Conservation (phyloP, 208 protist species). For the Trypanosoma vivax region DNA sequence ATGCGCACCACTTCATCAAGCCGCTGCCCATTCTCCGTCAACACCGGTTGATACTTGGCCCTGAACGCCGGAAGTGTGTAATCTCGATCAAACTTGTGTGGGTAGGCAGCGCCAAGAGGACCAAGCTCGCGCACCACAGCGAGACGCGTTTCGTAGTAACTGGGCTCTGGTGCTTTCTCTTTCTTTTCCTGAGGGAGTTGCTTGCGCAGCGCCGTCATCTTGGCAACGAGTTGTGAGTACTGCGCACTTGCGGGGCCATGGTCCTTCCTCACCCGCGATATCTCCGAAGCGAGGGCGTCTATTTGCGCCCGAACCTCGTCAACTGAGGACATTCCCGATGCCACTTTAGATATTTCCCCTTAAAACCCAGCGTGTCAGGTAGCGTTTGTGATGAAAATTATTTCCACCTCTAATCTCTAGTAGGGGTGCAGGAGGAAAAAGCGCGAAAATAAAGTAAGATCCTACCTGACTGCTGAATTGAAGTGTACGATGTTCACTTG, state of each 20-base stretch:
- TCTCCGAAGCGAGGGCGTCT: slow-evolving; percentile 60
- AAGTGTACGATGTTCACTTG: no score
- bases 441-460: no score
- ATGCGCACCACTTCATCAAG: slow-evolving; percentile 72
- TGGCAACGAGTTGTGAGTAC: slow-evolving; percentile 60
- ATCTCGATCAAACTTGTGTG: slow-evolving; percentile 95
- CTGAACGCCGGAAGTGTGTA: slow-evolving; percentile 88
- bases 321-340: slow-evolving; percentile 27
- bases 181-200: slow-evolving; percentile 41
- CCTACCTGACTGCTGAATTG: no score
- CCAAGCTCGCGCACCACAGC: slow-evolving; percentile 87
- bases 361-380: background rate
- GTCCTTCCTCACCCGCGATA: slow-evolving; percentile 64
- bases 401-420: no score
- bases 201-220: slow-evolving; percentile 68
- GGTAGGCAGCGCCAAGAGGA: slow-evolving; percentile 90
- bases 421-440: no score
- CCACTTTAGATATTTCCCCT: background rate
- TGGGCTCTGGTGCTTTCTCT: slow-evolving; percentile 48
- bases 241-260: slow-evolving; percentile 49
- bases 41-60: slow-evolving; percentile 42
- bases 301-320: slow-evolving; percentile 64
- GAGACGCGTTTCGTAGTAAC: slow-evolving; percentile 82
- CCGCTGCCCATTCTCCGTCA: slow-evolving; percentile 49
- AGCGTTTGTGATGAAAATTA: no score